phyloP scores from a whole-genome alignment of 805 yeast genomes.

The Aciculoconidium aculeatum region DNA sequence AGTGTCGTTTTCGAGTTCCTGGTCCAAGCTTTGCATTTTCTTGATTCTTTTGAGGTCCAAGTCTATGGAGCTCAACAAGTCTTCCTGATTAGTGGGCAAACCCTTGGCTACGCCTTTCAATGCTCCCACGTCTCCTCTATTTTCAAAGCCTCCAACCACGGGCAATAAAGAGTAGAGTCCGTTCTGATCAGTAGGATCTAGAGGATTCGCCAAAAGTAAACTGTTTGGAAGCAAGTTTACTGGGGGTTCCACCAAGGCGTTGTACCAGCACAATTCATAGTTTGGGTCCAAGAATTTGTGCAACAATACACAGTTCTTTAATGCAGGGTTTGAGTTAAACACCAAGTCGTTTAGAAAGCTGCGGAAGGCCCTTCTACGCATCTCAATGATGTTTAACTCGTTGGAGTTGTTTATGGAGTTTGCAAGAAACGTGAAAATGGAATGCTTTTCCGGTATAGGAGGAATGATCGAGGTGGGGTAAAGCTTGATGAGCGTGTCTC shows the following conservation, averaged over 20 bases:
- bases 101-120: too few relatives aligned
- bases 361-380: constrained; percentile 42
- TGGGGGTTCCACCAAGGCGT: constrained; percentile 44
- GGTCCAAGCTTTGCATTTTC: too few relatives aligned
- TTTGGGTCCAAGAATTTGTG: constrained; percentile 47
- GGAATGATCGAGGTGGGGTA: constrained; percentile 37
- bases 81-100: too few relatives aligned
- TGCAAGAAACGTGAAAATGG: constrained; percentile 37
- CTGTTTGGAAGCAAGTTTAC: constrained; percentile 42
- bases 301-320: constrained; percentile 33
- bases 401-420: constrained; percentile 34
- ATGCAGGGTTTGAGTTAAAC: constrained; percentile 20
- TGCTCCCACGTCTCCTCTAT: too few relatives aligned
- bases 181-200: constrained; percentile 47
- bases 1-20: neutral
- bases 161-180: constrained; percentile 49
- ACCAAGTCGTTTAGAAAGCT: constrained; percentile 38
- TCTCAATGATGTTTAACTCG: constrained; percentile 38
- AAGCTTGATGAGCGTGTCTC: constrained; percentile 32
- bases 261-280: constrained; percentile 46
- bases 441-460: constrained; percentile 43
- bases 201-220: constrained; percentile 43
- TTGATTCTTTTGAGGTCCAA: too few relatives aligned
- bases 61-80: too few relatives aligned
- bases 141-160: constrained; percentile 32